Conservation (phyloP, 1,139 yeast genomes). For the Suhomyces coccinellae region DNA sequence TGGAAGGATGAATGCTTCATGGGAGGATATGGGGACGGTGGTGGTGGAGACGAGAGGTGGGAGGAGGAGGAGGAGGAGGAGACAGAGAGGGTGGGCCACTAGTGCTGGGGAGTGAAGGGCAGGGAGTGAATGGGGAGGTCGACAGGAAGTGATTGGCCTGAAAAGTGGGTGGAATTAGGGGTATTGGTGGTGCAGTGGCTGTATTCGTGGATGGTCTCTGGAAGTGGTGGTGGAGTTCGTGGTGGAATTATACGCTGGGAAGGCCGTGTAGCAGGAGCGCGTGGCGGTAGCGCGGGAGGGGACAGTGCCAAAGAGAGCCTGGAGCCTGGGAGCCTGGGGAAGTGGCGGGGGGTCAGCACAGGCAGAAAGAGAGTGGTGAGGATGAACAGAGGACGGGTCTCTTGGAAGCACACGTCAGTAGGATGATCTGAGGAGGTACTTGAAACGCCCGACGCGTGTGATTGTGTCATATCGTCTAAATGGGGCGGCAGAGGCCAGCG, state of each 20-base stretch:
- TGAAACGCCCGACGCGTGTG: conserved; percentile 6
- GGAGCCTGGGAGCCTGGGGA: background rate
- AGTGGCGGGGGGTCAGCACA: background rate
- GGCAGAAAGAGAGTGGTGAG: background rate
- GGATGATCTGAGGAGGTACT: conserved; percentile 3
- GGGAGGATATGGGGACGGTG: background rate
- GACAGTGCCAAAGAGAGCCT: background rate
- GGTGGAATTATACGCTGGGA: too few species aligned
- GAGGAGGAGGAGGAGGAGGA: background rate
- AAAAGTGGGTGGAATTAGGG: too few species aligned
- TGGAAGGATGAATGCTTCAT: conserved; percentile 32
- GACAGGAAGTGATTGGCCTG: too few species aligned
- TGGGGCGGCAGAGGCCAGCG: background rate
- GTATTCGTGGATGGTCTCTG: too few species aligned
- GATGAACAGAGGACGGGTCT: background rate
- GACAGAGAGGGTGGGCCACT: too few species aligned
- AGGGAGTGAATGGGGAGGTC: too few species aligned
- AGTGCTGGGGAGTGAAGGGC: too few species aligned
- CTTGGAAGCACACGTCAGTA: background rate
- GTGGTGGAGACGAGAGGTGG: background rate
- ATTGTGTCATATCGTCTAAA: conserved; percentile 15
- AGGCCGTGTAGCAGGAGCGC: background rate
- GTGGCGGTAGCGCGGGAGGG: background rate
- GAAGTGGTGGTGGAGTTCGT: too few species aligned
- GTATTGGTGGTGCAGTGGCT: too few species aligned